Conservation (phyloP, 139 green algal genomes). For the Coelastrella sp. region DNA sequence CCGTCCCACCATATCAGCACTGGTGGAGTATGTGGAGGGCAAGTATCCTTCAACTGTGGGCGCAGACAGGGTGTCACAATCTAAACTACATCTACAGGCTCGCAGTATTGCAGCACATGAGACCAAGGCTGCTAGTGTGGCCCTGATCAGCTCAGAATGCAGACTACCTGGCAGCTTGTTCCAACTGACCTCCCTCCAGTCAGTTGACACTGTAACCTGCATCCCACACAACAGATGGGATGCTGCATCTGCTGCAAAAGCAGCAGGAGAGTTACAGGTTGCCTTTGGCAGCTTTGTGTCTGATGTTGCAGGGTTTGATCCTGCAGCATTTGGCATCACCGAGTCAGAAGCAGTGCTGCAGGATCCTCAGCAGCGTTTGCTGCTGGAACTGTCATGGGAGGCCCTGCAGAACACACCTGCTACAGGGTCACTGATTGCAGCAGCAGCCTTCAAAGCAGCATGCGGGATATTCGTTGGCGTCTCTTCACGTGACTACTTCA, state of each 20-base stretch:
- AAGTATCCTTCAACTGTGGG: not conserved
- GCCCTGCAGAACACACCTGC: slow-evolving; percentile 10
- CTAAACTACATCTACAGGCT: not conserved
- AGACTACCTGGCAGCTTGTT: not conserved
- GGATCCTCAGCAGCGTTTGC: slow-evolving; percentile 90
- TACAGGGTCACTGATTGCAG: not conserved
- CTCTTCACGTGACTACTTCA: slow-evolving; percentile 79
- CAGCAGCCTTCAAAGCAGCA: slow-evolving; percentile 10
- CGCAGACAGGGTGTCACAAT: not conserved
- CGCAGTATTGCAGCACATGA: not conserved
- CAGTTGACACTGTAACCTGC: slow-evolving; percentile 19
- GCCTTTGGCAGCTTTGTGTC: slow-evolving; percentile 60
- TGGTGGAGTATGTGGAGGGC: slow-evolving; percentile 46
- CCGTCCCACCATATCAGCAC: slow-evolving; percentile 72
- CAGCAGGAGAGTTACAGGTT: slow-evolving; percentile 16
- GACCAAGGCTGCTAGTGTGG: not conserved
- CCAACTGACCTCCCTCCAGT: not conserved
- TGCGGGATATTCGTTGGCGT: slow-evolving; percentile 72
- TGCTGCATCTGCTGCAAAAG: not conserved
- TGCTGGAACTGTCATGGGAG: slow-evolving; percentile 69
- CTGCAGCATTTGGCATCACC: slow-evolving; percentile 69
- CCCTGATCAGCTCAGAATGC: not conserved
- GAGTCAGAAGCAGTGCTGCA: slow-evolving; percentile 72
- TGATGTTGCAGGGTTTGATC: slow-evolving; percentile 72
- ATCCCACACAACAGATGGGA: slow-evolving; percentile 49